Percentiles rank a stretch among this genome's conserved stretches.
These are phyloP conservation scores for Camelina neglecta DNA, from an alignment of 345 rosid species.

Conservation along the genomic window DNA sequence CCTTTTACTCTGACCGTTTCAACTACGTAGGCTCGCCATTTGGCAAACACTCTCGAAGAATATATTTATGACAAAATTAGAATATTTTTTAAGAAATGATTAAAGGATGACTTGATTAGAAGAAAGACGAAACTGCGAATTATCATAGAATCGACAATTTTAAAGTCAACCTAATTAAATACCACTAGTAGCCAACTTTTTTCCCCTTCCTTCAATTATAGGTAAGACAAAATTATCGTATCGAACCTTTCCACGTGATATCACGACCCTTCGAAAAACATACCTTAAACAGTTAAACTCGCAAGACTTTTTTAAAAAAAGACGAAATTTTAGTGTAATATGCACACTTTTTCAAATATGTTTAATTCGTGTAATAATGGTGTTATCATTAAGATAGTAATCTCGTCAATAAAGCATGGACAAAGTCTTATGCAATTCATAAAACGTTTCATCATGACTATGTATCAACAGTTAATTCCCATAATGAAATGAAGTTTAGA, in stretches of 20 bases:
- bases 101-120: not conserved
- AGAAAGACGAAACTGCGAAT: not conserved
- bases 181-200: not conserved
- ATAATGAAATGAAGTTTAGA: not conserved
- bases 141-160: constrained; percentile 20
- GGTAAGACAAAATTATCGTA: not conserved
- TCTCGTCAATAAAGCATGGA: not conserved
- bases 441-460: not conserved
- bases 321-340: not conserved
- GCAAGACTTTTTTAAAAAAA: not conserved
- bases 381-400: not conserved
- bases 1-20: constrained; percentile 32
- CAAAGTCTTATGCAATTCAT: not conserved
- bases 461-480: not conserved
- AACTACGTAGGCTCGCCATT: constrained; percentile 40
- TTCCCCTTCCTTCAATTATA: constrained; percentile 9
- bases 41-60: constrained; percentile 32
- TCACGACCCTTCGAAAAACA: constrained; percentile 26
- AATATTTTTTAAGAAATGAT: not conserved
- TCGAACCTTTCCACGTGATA: constrained; percentile 48
- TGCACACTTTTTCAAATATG: not conserved
- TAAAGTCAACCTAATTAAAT: constrained; percentile 37
- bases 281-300: constrained; percentile 14
- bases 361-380: not conserved
- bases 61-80: not conserved